Base-by-base conservation (phyloP, 2,329 filamentous ascomycete species). In the Aspergillus terreus region DNA sequence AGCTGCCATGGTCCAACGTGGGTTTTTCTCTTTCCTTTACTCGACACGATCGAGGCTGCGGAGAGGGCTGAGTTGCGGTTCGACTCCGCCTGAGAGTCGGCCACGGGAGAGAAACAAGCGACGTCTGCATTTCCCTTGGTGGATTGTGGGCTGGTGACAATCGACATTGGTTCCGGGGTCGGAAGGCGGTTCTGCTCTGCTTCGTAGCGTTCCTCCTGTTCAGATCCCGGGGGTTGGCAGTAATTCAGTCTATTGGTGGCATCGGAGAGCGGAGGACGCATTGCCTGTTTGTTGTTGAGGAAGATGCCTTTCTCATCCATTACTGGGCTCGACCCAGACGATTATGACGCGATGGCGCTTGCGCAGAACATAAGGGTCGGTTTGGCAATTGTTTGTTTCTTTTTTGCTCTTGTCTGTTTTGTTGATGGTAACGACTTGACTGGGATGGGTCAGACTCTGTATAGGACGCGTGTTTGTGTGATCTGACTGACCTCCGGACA, bases 1-100 rank as follows among this genome's bases (percentile, higher is more conserved):
- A 99, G 76, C 59, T 92, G 85, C 94, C 94, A 99, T 58, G 92
- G 92, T 0, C 94, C 94, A 62, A 99, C 89, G 62, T 90, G 87
- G 10, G 87, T 89, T 72, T 84, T 84, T 43, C 79, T 74, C 56
- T 80, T 78, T 4, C 78, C 75, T 48, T 76, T 78, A 3, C 76
- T 79, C 4, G 77, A 80, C 45, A 77, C 73, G 2, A 79, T 80
- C 5, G 82, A 84, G 0, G 76, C 71, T 2, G 78, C 81, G 1
- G 82, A 84, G 35, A 82, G 73, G 4, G 77, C 73, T 0, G 80
- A 77, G 54, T 76, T 72, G 12, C 75, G 67, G 19, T 82, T 82
- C 21, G 75, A 77, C 17, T 77, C 73, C 12, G 71, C 68, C 21
- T 74, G 68, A 17, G 74, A 70, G 12, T 80, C 75, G 9, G 74